Conservation (phyloP, 2,329 filamentous ascomycete genomes). For the Curvularia lunata region DNA sequence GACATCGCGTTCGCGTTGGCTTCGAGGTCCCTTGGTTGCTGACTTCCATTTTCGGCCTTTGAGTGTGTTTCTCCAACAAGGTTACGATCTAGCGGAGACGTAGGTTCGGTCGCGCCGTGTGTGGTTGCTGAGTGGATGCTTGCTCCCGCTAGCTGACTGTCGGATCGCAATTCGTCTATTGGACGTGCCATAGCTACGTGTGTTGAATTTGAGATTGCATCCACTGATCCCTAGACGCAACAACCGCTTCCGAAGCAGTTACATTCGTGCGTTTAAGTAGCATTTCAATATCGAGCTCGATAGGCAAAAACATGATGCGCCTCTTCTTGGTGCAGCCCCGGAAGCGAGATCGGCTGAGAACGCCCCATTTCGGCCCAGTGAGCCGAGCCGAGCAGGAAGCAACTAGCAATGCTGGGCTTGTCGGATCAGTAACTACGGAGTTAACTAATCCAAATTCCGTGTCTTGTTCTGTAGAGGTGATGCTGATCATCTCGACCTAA, state of each 20-base stretch:
- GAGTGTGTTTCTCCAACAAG: not conserved
- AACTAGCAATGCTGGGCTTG: not conserved
- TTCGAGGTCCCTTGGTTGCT: not conserved
- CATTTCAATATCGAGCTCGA: not conserved
- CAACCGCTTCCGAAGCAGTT: too few relatives aligned
- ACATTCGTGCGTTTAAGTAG: not conserved
- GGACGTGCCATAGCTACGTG: not conserved
- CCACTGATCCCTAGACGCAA: not conserved
- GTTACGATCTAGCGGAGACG: not conserved
- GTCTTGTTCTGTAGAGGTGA: too few relatives aligned
- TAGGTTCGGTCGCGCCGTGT: not conserved
- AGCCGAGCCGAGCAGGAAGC: not conserved
- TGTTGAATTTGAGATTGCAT: not conserved
- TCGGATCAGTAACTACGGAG: too few relatives aligned
- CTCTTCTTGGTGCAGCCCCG: not conserved
- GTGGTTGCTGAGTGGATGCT: not conserved
- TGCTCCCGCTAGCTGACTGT: not conserved
- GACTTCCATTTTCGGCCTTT: not conserved
- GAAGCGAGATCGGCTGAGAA: slow-evolving; percentile 1
- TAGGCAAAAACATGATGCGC: not conserved
- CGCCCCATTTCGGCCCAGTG: not conserved
- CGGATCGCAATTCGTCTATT: not conserved
- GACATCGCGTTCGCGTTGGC: not conserved
- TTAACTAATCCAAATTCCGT: too few relatives aligned
- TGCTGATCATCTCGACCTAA: too few relatives aligned